Evolutionary conservation across 2,329 filamentous ascomycete species (phyloP), one percentile per base, ranked within the genome.

Genomic region (Aspergillus persii): DNA sequence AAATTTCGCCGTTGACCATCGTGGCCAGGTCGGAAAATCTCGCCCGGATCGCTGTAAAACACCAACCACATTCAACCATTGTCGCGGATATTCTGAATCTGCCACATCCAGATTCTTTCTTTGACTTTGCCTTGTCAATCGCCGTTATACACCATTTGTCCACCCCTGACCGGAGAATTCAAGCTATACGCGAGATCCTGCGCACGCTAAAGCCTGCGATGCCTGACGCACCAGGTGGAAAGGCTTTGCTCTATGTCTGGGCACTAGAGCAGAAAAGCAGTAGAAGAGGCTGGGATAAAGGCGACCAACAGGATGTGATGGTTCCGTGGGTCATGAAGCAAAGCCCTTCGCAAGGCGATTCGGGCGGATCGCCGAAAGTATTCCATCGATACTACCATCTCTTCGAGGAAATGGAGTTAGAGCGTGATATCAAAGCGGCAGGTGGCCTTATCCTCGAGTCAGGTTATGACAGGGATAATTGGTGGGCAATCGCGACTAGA

Each of bases 401-500:
- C 29, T 99, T 96, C 76, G 83, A 86, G 56, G 84, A 91, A 71
- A 91, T 91, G 15, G 95, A 99, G 79, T 80, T 99, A 59, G 92
- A 97, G 72, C 83, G 86, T 48, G 90, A 97, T 72, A 84, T 96
- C 58, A 74, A 76, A 53, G 82, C 83, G 15, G 93, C 89, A 23
- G 92, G 92, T 18, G 95, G 93, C 7, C 78, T 77, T 52, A 86
- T 97, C 12, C 69, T 95, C 27, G 88, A 91, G 65, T 86, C 86
- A 60, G 95, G 95, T 36, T 99, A 98, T 76, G 95, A 99, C 73
- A 93, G 88, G 79, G 95, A 98, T 73, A 99, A 99, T 78, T 98
- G 95, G 95, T 99, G 94, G 94, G 92, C 88, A 56, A 88, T 96
- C 72, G 84, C 81, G 58, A 74, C 75, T 62, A 71, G 76, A 57